Base-by-base conservation (phyloP, 2,329 filamentous ascomycete genomes). In the Sarocladium strictum region DNA sequence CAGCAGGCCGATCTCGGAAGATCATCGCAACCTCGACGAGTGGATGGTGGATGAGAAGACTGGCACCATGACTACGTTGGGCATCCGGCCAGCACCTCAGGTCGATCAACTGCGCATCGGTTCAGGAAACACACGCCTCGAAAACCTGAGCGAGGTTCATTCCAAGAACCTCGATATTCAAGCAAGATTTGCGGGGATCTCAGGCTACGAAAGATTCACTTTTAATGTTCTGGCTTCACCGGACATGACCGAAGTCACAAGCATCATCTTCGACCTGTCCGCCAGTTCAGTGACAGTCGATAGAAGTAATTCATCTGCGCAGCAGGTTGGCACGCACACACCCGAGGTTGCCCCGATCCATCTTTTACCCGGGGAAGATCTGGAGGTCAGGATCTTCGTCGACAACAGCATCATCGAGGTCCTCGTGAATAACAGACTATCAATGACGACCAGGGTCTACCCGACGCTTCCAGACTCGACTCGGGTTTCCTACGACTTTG, bases 41-140 rank as follows among this genome's bases (percentile, higher is more conserved):
- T 60, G 57, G 58, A n/a, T 37, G 11, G 15, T 59, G 2, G 58
- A 59, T 17, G 53, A 54, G n/a, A 32, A 14, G 11, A 27, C 51
- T 9, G 54, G 56, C 9, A 53, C 41, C 2, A 59, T 58, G 57
- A 56, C 29, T 5, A 60, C 58, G 9, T 57, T 60, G 6, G 58
- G 57, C 2, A 52, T 59, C 15, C 54, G 58, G 9, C 58, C 58
- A n/a, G 58, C 58, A 50, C 53, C 6, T 7, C 49, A 52, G 19
- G 27, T 52, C 3, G 6, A 4, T n/a, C 7, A 3, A 5, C 49
- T 52, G 27, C 27, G 49, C 7, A 3, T 6, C 23, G 27, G 29
- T 6, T 21, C 32, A 9, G 32, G 11, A n/a, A 5, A 11, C 45
- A 6, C 49, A 21, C 14, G 17, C 11, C 49, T 52, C 12, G 37